Percentiles rank a stretch among this genome's conserved stretches.
Evolutionary conservation across 2,329 filamentous ascomycete species (phyloP).

Genomic region (Fusarium dlaminii): DNA sequence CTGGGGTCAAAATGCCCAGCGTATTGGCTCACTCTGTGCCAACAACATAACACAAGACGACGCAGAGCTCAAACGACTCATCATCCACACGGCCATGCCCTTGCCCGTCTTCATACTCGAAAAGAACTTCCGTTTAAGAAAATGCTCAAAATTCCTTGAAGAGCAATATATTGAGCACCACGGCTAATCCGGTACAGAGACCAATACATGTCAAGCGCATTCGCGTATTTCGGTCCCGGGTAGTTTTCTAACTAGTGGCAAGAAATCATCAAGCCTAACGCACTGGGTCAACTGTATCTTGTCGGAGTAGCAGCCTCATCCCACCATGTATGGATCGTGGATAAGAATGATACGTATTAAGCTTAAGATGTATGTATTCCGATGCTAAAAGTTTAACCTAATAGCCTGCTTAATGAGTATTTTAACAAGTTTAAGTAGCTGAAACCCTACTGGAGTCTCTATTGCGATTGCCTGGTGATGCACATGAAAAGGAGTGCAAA

Average conservation of each 20-base stretch:
- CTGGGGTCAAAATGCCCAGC: not conserved
- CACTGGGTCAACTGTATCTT: not conserved
- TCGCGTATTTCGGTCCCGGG: not conserved
- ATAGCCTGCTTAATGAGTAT: no score
- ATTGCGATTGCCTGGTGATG: not conserved
- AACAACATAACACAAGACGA: not conserved
- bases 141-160: accelerated
- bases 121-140: accelerated
- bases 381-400: no score
- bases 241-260: not conserved
- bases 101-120: not conserved
- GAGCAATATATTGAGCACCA: not conserved
- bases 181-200: not conserved
- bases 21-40: not conserved
- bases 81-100: not conserved
- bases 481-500: not conserved
- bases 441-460: not conserved
- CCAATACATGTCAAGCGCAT: not conserved
- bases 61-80: not conserved
- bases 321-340: not conserved
- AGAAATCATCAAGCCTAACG: not conserved
- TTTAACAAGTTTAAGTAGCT: not conserved
- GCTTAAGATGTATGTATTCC: not conserved
- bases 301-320: not conserved
- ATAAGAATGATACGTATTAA: accelerated